Evolutionary conservation across 2,329 filamentous ascomycete genomes (phyloP).

Genomic region (Cercospora brassicicola): DNA sequence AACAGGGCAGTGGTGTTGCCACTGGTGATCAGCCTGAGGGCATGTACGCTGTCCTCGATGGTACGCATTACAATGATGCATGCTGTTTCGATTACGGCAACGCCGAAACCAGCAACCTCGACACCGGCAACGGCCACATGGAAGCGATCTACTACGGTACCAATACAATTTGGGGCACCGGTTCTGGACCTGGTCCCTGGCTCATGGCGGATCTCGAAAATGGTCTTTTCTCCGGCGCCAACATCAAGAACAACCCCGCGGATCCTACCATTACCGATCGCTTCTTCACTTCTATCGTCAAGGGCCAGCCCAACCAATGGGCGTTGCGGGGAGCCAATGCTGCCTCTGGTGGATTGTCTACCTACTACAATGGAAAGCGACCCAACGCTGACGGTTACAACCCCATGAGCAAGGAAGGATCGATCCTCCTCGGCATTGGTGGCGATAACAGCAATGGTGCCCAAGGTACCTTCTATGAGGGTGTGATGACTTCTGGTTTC

Average conservation of each 20-base stretch:
- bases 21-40: conserved; percentile 58
- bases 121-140: conserved; percentile 65
- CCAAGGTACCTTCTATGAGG: conserved; percentile 59
- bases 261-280: conserved; percentile 56
- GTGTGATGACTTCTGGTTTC: conserved; percentile 64
- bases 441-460: conserved; percentile 63
- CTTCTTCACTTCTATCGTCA: conserved; percentile 60
- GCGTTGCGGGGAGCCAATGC: conserved; percentile 61
- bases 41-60: conserved; percentile 62
- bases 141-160: conserved; percentile 67
- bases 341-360: conserved; percentile 56
- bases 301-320: conserved; percentile 59
- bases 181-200: conserved; percentile 63
- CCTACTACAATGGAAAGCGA: conserved; percentile 59
- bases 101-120: conserved; percentile 43
- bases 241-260: conserved; percentile 49
- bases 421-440: conserved; percentile 69
- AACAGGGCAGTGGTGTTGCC: conserved; percentile 54
- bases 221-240: conserved; percentile 60
- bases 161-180: conserved; percentile 57
- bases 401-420: conserved; percentile 63
- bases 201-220: conserved; percentile 70
- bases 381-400: conserved; percentile 57
- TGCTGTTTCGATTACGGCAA: conserved; percentile 55
- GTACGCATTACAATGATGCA: conserved; percentile 58